Evolutionary conservation across 345 rosid genomes (phyloP).

Genomic region (Populus pruinosa): DNA sequence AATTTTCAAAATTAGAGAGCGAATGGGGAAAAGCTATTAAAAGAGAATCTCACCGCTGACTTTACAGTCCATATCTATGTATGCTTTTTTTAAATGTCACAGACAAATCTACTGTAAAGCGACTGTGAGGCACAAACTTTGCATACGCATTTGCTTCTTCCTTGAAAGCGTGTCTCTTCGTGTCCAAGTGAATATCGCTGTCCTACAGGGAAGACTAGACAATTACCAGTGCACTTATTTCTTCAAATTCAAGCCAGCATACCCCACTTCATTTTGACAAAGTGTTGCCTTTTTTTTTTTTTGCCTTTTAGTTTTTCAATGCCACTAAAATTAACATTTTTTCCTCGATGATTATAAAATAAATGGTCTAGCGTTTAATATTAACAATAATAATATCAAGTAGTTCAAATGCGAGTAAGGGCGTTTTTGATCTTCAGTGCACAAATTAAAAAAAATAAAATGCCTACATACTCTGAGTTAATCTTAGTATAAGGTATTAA

Average conservation of each 20-base stretch:
- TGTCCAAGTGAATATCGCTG: background rate
- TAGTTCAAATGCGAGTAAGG: too few relatives aligned
- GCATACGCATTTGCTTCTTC: background rate
- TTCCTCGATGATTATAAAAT: background rate
- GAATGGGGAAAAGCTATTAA: background rate
- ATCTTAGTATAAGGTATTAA: too few relatives aligned
- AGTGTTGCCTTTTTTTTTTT: background rate
- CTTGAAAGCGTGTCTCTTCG: slow-evolving; percentile 9
- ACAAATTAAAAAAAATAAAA: too few relatives aligned
- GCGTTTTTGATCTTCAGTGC: too few relatives aligned
- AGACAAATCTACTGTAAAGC: slow-evolving; percentile 26
- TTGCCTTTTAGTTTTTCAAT: background rate
- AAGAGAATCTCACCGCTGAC: slow-evolving; percentile 29
- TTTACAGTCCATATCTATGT: slow-evolving; percentile 7
- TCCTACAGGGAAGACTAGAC: slow-evolving; percentile 1
- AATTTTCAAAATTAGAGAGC: background rate
- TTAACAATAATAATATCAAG: too few relatives aligned
- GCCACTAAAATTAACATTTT: background rate
- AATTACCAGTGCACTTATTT: slow-evolving; percentile 10
- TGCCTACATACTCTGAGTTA: too few relatives aligned
- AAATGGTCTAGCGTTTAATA: background rate
- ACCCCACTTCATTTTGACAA: slow-evolving; percentile 27
- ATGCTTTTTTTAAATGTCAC: background rate
- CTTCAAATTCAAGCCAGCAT: slow-evolving; percentile 9
- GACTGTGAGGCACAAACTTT: slow-evolving; percentile 4